A percentile compares a stretch with the other conserved stretches of the same genome.
phyloP scores from a whole-genome alignment of 768 basidiomycete genomes.

The Tylopilus rubrobrunneus region DNA sequence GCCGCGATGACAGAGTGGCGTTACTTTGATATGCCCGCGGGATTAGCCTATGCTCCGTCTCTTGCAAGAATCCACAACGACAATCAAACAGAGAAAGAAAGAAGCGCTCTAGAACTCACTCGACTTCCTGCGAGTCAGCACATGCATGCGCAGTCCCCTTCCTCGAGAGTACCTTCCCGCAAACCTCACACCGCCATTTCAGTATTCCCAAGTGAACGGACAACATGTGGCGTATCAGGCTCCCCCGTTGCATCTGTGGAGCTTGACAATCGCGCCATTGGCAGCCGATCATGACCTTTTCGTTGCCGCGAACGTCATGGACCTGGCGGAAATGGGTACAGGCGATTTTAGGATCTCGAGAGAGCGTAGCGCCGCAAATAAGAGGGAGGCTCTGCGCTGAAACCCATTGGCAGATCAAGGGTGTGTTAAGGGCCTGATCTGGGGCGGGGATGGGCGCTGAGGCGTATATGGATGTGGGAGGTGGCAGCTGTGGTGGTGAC shows the following conservation, averaged over 20 bases:
- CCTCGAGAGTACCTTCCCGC: constrained; percentile 15
- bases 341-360: neutral
- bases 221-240: constrained; percentile 16
- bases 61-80: neutral
- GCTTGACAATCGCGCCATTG: constrained; percentile 12
- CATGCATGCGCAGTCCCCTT: constrained; percentile 14
- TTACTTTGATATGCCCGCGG: too few species aligned
- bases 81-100: neutral
- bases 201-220: constrained; percentile 15
- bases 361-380: constrained; percentile 4
- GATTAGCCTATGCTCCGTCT: neutral
- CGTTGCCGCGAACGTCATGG: constrained; percentile 16
- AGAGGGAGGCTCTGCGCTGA: neutral
- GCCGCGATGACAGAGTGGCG: neutral
- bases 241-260: constrained; percentile 18
- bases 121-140: neutral
- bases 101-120: neutral
- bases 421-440: too few species aligned
- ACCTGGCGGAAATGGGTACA: constrained; percentile 10
- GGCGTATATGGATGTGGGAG: neutral
- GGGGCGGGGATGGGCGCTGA: neutral
- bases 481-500: too few species aligned
- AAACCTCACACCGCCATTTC: constrained; percentile 12
- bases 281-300: constrained; percentile 11
- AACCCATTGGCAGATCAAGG: constrained; percentile 12